Percentiles rank a stretch among this genome's conserved stretches.
Conservation (phyloP, 805 yeast species). For the Candida hungchunana region DNA sequence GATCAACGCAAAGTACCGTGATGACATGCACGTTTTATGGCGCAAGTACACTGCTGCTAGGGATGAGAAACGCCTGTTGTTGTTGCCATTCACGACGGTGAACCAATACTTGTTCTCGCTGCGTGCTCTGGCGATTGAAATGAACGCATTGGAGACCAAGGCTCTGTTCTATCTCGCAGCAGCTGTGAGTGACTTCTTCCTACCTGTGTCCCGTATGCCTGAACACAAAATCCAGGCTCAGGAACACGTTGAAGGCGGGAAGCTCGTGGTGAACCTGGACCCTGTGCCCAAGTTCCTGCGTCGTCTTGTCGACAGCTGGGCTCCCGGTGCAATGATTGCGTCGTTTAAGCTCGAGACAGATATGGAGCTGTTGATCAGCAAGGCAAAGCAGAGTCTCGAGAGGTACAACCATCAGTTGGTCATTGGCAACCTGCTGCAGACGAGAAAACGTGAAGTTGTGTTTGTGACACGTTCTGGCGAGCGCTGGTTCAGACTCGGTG, state of each 20-base stretch:
- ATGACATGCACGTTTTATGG: constrained; percentile 55
- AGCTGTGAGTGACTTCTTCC: constrained; percentile 94
- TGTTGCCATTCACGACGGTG: constrained; percentile 90
- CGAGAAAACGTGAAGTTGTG: constrained; percentile 83
- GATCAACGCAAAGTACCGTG: constrained; percentile 56
- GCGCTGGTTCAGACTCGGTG: constrained; percentile 51
- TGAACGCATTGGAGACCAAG: constrained; percentile 49
- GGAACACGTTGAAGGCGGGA: constrained; percentile 53
- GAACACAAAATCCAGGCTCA: constrained; percentile 93
- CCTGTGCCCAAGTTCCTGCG: constrained; percentile 95
- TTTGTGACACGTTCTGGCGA: constrained; percentile 52
- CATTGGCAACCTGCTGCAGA: constrained; percentile 87
- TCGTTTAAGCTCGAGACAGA: constrained; percentile 96
- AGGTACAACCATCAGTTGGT: constrained; percentile 92
- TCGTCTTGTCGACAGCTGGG: constrained; percentile 89
- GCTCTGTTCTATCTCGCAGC: constrained; percentile 91
- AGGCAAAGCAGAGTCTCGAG: constrained; percentile 73
- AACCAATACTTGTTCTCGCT: constrained; percentile 89
- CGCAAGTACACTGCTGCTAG: constrained; percentile 44
- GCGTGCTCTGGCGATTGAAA: constrained; percentile 54
- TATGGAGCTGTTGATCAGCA: constrained; percentile 56
- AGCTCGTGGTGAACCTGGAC: constrained; percentile 78
- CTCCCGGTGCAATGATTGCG: constrained; percentile 89
- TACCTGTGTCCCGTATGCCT: constrained; percentile 81
- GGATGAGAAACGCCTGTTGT: constrained; percentile 36